phyloP scores from a whole-genome alignment of 2,329 filamentous ascomycete genomes.

The Immersiporthe knoxdaviesiana region DNA sequence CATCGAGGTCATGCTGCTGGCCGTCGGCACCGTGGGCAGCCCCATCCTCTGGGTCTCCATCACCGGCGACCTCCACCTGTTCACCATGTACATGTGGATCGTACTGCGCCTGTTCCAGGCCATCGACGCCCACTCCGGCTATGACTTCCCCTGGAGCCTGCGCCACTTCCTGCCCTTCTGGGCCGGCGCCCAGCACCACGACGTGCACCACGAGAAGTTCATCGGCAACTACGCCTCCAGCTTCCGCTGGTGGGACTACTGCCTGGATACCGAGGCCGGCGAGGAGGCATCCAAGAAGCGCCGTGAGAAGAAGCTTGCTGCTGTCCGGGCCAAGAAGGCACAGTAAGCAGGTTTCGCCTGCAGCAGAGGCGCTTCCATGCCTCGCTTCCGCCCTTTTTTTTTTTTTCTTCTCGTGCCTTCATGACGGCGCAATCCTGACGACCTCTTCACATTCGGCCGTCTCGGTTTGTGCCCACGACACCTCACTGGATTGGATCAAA shows the following conservation, averaged over 20 bases:
- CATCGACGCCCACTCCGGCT: conserved; percentile 95
- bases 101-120: conserved; percentile 91
- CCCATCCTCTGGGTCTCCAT: conserved; percentile 84
- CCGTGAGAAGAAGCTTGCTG: conserved; percentile 73
- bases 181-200: conserved; percentile 96
- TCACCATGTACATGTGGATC: conserved; percentile 99
- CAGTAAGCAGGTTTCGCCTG: conserved; percentile 51
- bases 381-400: neutral
- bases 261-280: conserved; percentile 90
- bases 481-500: neutral
- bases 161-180: conserved; percentile 97
- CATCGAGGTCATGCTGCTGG: conserved; percentile 94
- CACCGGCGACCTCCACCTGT: conserved; percentile 85
- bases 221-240: conserved; percentile 97
- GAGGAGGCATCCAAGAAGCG: conserved; percentile 83
- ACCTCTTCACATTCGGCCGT: neutral
- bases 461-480: neutral
- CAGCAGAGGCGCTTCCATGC: too few relatives aligned
- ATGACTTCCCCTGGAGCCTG: conserved; percentile 97
- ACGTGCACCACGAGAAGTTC: conserved; percentile 97
- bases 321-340: conserved; percentile 69
- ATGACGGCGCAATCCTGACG: neutral
- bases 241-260: conserved; percentile 99
- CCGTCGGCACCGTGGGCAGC: conserved; percentile 79
- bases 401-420: neutral